Base-by-base conservation (phyloP, 148 eudicot species). In the Chenopodium berlandieri region DNA sequence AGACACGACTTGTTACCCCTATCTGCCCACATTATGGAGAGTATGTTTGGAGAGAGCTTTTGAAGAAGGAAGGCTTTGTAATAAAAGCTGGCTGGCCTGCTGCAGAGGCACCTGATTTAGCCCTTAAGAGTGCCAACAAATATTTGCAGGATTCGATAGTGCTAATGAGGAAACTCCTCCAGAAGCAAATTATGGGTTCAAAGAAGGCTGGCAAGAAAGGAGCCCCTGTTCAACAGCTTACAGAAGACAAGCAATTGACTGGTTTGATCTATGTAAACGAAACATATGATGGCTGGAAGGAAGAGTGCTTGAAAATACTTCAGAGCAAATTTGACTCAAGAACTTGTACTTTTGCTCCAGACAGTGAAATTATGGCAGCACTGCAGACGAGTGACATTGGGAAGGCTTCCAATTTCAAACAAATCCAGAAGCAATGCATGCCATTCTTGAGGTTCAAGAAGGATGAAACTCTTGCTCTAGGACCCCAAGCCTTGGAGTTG, bases 381-480 rank as follows among this genome's bases (percentile, higher is more conserved):
- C 68, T 95, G 85, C 90, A 91, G 83, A 46, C 82, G 48, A 93
- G 94, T 84, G 85, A 88, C 76, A n/a, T 72, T 62, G 96, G 91
- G 6, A 80, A 87, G 75, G 82, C 91, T 23, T 50, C 86, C 20
- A 89, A 93, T 70, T 92, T 91, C 31, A 95, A 91, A 84, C 90
- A 93, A 71, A 87, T 85, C 56, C 94, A 90, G 83, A 93, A 93
- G 89, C 89, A 82, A 7, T 93, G 98, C 60, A 95, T 93, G 98
- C 98, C 98, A 11, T 95, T 95, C 81, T 70, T 95, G 87, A 89
- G 91, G 90, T 90, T 91, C 84, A 95, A 95, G 84, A 95, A 91
- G 78, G 96, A 90, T 44, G 97, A 95, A 79, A 92, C 93, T 10
- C 86, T 85, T 64, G 81, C 89, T 4, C 88, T 92, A 20, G 98